A percentile compares a stretch with the other conserved stretches of the same genome.
These are phyloP conservation scores for Lophiotrema nucula DNA, from an alignment of 495 filamentous ascomycete species.

Conservation along the genomic window DNA sequence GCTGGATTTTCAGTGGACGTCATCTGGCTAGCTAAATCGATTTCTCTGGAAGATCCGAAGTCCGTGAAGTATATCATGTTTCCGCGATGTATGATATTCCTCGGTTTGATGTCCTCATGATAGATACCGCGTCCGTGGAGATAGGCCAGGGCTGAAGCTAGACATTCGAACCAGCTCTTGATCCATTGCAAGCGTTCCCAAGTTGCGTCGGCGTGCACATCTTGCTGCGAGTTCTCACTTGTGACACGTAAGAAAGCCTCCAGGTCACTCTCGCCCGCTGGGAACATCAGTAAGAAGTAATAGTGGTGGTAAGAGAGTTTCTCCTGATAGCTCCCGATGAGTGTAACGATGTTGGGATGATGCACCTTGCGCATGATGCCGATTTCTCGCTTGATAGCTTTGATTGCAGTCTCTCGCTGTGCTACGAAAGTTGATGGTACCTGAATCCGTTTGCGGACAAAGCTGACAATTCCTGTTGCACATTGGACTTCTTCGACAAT, in stretches of 20 bases:
- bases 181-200: background rate
- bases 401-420: no score
- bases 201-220: background rate
- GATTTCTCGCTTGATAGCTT: background rate
- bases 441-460: no score
- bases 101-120: slow-evolving; percentile 18
- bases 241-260: background rate
- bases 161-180: slow-evolving; percentile 13
- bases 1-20: slow-evolving; percentile 19
- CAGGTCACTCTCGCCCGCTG: background rate
- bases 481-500: no score
- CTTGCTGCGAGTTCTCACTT: background rate
- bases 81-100: slow-evolving; percentile 15
- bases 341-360: background rate
- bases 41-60: slow-evolving; percentile 15
- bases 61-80: slow-evolving; percentile 12
- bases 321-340: background rate
- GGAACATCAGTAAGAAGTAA: background rate
- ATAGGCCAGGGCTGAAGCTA: slow-evolving; percentile 13
- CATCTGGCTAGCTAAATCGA: background rate
- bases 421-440: no score
- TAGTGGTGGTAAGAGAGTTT: background rate
- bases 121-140: slow-evolving; percentile 11
- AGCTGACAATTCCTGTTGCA: no score
- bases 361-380: background rate